These are phyloP conservation scores for Suillus subluteus DNA, from an alignment of 768 basidiomycete species.

Conservation along the genomic window DNA sequence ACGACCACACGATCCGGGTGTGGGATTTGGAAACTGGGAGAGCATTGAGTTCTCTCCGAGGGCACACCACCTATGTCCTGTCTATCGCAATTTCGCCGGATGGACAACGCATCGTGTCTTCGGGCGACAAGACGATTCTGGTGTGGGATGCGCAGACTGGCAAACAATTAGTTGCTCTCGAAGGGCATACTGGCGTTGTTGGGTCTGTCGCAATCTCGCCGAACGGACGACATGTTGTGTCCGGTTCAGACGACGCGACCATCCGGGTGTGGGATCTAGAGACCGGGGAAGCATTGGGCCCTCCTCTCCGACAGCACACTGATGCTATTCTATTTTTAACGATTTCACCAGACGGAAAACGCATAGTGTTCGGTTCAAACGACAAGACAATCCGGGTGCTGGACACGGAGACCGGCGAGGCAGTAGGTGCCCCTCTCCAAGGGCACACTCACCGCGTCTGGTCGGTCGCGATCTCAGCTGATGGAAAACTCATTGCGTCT, in stretches of 20 bases:
- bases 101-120: constrained; percentile 35
- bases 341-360: neutral
- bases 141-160: constrained; percentile 34
- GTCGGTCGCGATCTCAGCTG: neutral
- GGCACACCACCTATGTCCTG: constrained; percentile 30
- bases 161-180: neutral
- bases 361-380: constrained; percentile 8
- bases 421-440: neutral
- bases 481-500: neutral
- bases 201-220: constrained; percentile 9
- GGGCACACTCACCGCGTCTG: neutral
- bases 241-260: constrained; percentile 1
- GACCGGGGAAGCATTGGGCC: constrained; percentile 10
- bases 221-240: constrained; percentile 9
- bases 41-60: constrained; percentile 25
- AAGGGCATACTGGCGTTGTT: neutral
- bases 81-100: constrained; percentile 37
- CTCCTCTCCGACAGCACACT: constrained; percentile 6
- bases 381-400: constrained; percentile 2
- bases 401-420: neutral
- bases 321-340: neutral
- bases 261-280: constrained; percentile 7
- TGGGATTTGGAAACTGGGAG: constrained; percentile 29
- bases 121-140: constrained; percentile 31
- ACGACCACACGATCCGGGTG: constrained; percentile 33